Conservation (phyloP, 2,329 filamentous ascomycete genomes). For the Clonostachys byssicola region DNA sequence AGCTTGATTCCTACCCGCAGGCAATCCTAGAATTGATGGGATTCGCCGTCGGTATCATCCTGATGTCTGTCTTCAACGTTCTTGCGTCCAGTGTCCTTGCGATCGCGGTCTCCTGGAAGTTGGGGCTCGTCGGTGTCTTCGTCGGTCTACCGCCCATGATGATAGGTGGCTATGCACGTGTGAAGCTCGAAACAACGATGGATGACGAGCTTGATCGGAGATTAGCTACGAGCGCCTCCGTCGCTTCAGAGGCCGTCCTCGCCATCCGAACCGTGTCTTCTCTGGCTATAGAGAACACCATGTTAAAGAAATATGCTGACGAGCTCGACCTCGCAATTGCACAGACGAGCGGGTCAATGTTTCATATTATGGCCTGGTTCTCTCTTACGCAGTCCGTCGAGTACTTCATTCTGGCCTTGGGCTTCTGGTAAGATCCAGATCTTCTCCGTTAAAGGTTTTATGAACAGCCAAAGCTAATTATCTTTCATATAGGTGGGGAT, state of each 20-base stretch:
- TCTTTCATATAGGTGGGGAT: slow-evolving; percentile 9
- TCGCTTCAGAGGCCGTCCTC: slow-evolving; percentile 36
- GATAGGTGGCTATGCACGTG: slow-evolving; percentile 27
- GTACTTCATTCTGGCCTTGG: slow-evolving; percentile 19
- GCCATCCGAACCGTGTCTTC: slow-evolving; percentile 34
- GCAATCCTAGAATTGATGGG: slow-evolving; percentile 34
- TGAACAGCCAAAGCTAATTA: neutral
- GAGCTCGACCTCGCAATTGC: slow-evolving; percentile 21
- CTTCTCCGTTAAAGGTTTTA: neutral
- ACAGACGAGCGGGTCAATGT: slow-evolving; percentile 2
- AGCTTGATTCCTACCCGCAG: slow-evolving; percentile 28
- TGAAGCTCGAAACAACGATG: slow-evolving; percentile 31
- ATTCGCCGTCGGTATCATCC: slow-evolving; percentile 31
- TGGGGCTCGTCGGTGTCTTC: slow-evolving; percentile 42
- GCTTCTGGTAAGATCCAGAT: slow-evolving; percentile 13
- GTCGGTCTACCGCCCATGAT: slow-evolving; percentile 30
- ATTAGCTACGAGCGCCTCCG: slow-evolving; percentile 27
- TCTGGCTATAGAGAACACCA: slow-evolving; percentile 31
- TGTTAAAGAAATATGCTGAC: slow-evolving; percentile 19
- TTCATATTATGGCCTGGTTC: slow-evolving; percentile 16
- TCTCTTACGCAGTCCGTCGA: slow-evolving; percentile 13
- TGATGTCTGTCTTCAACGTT: slow-evolving; percentile 29
- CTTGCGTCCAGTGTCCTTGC: slow-evolving; percentile 32
- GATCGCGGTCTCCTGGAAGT: slow-evolving; percentile 39
- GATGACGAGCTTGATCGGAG: slow-evolving; percentile 27